A percentile compares a stretch with the other conserved stretches of the same genome.
Conservation (phyloP, 1,284 basidiomycete species). For the Puccinia polysora region DNA sequence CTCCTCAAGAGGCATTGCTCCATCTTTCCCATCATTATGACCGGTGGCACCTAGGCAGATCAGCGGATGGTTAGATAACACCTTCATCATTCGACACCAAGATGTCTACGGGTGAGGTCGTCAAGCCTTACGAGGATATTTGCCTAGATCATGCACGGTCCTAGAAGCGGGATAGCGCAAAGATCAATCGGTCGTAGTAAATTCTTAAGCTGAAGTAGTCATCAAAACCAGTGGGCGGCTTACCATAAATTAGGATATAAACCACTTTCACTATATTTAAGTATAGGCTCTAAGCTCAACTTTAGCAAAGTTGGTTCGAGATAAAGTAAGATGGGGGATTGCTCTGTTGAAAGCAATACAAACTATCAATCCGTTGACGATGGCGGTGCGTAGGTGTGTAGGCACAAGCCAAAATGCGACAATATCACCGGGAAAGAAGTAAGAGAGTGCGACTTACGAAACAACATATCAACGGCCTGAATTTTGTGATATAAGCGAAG, state of each 20-base stretch:
- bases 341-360: constrained; percentile 45
- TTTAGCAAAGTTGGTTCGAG: constrained; percentile 50
- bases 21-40: constrained; percentile 50
- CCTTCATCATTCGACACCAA: neutral
- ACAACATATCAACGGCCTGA: constrained; percentile 52
- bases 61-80: neutral
- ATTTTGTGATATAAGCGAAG: neutral
- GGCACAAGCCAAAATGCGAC: too few species aligned
- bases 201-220: too few species aligned
- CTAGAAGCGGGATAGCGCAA: constrained; percentile 41
- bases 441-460: constrained; percentile 42
- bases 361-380: too few species aligned
- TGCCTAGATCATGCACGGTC: constrained; percentile 52
- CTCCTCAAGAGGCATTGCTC: constrained; percentile 44
- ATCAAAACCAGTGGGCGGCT: neutral
- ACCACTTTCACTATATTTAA: constrained; percentile 51
- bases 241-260: constrained; percentile 51
- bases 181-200: too few species aligned
- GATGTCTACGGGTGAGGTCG: neutral
- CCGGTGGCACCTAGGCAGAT: constrained; percentile 45
- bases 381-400: too few species aligned
- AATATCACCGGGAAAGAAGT: too few species aligned
- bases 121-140: constrained; percentile 48
- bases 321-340: constrained; percentile 52
- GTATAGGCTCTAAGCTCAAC: constrained; percentile 50